A percentile compares a stretch with the other conserved stretches of the same genome.
These are phyloP conservation scores for Theileria annulata DNA, from an alignment of 169 alveolate species.

Conservation along the genomic window DNA sequence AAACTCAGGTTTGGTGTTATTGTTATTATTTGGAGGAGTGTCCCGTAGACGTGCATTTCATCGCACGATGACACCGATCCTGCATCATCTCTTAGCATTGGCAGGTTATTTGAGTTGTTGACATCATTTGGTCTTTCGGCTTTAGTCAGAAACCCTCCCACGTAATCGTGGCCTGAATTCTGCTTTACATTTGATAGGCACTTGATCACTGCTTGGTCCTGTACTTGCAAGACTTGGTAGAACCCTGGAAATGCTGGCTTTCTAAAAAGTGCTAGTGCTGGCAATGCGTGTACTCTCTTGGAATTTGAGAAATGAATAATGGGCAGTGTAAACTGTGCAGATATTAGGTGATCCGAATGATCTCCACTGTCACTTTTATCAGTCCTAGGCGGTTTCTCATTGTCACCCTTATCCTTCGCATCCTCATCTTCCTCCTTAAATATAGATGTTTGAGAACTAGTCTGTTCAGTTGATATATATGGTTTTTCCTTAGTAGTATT, in stretches of 20 bases:
- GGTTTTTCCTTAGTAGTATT: neutral
- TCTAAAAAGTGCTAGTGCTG: conserved; percentile 74
- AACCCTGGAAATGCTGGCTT: conserved; percentile 84
- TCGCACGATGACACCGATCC: conserved; percentile 62
- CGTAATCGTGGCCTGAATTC: conserved; percentile 64
- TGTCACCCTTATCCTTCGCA: neutral
- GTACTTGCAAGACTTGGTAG: conserved; percentile 78
- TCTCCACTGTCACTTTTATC: conserved; percentile 12
- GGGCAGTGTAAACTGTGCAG: conserved; percentile 51
- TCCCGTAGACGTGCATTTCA: conserved; percentile 70
- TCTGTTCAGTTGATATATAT: neutral
- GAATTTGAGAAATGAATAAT: conserved; percentile 45
- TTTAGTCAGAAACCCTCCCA: conserved; percentile 69
- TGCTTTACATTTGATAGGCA: conserved; percentile 58
- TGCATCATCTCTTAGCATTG: conserved; percentile 58
- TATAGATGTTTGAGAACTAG: neutral
- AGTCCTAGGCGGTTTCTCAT: neutral
- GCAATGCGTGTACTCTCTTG: conserved; percentile 53
- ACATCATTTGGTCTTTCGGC: conserved; percentile 18
- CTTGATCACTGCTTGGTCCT: conserved; percentile 68
- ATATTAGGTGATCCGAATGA: conserved; percentile 12
- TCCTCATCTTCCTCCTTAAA: conserved; percentile 13
- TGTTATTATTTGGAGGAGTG: conserved; percentile 70
- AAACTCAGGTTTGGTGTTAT: conserved; percentile 67
- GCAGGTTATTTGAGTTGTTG: conserved; percentile 11